Conservation (phyloP, 139 green algal genomes). For the Volvox africanus region DNA sequence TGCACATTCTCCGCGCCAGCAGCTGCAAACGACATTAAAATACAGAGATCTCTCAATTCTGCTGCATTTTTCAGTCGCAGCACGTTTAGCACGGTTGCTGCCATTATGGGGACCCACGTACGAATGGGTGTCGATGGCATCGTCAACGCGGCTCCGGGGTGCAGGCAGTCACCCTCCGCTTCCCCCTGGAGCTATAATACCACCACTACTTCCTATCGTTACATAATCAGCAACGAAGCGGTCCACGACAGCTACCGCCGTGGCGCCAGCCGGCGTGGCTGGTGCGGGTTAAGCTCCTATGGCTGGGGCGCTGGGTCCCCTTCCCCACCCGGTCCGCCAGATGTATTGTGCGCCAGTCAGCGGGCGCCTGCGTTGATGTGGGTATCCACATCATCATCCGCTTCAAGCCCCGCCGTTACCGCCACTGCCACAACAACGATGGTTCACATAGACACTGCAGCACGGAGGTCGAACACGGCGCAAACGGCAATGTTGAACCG, state of each 20-base stretch:
- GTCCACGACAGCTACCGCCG: neutral
- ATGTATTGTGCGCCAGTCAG: neutral
- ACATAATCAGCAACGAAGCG: neutral
- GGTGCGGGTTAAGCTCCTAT: neutral
- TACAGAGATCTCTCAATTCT: neutral
- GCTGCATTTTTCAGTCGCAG: no score
- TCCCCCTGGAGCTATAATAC: no score
- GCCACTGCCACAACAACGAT: neutral
- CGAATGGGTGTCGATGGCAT: no score
- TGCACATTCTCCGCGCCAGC: neutral
- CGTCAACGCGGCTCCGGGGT: no score
- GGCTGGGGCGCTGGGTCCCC: no score
- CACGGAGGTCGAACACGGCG: neutral
- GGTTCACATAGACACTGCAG: neutral
- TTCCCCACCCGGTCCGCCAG: neutral
- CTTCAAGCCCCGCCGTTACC: neutral
- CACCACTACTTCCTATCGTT: neutral
- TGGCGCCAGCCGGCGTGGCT: no score
- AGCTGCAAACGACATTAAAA: neutral
- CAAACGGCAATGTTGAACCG: neutral
- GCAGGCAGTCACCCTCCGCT: no score
- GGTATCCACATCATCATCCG: neutral
- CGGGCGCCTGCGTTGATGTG: neutral
- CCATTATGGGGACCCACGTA: no score
- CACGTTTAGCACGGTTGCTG: no score